These are phyloP conservation scores for Cotoneaster glaucophyllus DNA, from an alignment of 306 rosid genomes.

Conservation along the genomic window DNA sequence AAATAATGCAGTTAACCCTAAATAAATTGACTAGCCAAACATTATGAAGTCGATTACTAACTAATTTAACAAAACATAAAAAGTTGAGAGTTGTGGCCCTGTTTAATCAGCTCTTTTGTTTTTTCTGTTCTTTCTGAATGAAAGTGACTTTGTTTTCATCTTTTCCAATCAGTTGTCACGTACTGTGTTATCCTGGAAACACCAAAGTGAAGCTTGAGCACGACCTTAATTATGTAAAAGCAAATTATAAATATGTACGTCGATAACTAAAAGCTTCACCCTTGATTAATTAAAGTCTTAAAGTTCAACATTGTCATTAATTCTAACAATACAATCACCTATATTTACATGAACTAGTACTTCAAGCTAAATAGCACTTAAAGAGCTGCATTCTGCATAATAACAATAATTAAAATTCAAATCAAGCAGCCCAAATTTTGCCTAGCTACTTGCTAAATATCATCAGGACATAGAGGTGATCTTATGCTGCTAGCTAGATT, in stretches of 20 bases:
- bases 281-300: neutral
- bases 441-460: slow-evolving; percentile 4
- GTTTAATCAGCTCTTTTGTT: slow-evolving; percentile 2
- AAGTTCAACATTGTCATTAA: neutral
- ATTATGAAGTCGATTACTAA: no score
- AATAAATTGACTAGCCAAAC: no score
- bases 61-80: no score
- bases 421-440: neutral
- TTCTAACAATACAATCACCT: neutral
- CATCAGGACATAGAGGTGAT: neutral
- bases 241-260: neutral
- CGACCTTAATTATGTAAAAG: neutral
- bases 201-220: slow-evolving; percentile 8
- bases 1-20: no score
- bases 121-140: slow-evolving; percentile 8
- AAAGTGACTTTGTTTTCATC: slow-evolving; percentile 20
- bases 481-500: neutral
- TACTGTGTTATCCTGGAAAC: slow-evolving; percentile 14
- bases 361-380: slow-evolving; percentile 5
- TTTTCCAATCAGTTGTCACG: slow-evolving; percentile 11
- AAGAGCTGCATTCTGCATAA: neutral
- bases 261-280: neutral
- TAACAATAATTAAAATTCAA: neutral
- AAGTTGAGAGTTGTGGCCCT: neutral
- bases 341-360: slow-evolving; percentile 7